Base-by-base conservation (phyloP, 768 basidiomycete genomes). In the Lactifluus echinatus region DNA sequence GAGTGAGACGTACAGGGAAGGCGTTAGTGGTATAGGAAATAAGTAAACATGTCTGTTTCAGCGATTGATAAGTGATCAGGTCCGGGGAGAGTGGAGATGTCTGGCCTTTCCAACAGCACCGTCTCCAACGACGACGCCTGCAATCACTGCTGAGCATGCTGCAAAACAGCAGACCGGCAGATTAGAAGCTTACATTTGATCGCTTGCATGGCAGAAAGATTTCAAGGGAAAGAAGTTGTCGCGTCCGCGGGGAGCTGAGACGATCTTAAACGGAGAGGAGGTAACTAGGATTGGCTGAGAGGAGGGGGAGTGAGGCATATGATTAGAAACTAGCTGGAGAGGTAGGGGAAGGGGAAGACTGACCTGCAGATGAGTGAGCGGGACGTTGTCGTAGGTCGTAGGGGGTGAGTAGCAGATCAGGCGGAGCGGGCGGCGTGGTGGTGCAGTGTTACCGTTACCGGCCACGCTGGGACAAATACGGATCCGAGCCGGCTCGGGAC, bases 21-120 rank as follows among this genome's bases (percentile, higher is more conserved):
- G 94, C 91, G 75, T 95, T 94, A 64, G 96, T 99, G 64, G 96
- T 99, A 77, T 99, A 99, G 51, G 95, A 98, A 70, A 99, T 99
- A 67, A 99, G 81, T 59, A 99, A 84, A 74, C 96, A 99, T 53
- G 96, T 98, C 96, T 98, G 67, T 28, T 48, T 56, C 56, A 53
- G 52, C 39, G 28, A 29, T 56, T 63, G 63, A 64, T 69, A 68
- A 61, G 64, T 56, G 21, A 59, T 3, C 42, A 24, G 26, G 55
- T 37, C 26, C 8, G 33, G 48, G 45, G 33, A 10, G 50, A 55
- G 39, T 37, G 49, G 43, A 47, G 53, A 44, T 24, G 59, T 73
- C 82, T 67, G 66, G 85, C 93, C 89, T 96, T 97, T 71, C 94
- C 94, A 66, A 96, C 94, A 57, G 94, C 94, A 82, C 94, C 94